Base-by-base conservation (phyloP, 148 eudicot species). In the Cornus controversa region DNA sequence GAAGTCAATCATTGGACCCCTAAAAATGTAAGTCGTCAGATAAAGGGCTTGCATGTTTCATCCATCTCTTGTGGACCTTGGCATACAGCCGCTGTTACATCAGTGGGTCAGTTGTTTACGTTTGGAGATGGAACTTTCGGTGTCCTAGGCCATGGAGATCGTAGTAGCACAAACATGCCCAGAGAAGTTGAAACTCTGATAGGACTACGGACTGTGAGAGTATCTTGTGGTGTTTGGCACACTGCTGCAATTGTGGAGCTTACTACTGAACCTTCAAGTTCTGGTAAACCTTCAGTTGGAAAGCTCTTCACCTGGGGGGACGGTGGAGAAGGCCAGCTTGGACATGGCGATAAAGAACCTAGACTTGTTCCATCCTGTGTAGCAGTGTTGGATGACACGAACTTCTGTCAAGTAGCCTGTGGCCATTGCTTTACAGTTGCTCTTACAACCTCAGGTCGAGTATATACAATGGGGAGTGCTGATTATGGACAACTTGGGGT, bases 81-180 rank as follows among this genome's bases (percentile, higher is more conserved):
- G 92, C 97, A 92, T 81, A 85, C 89, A 68, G 97, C 97, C 42
- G 82, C 82, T 64, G 84, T 87, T 25, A 84, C 93, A 53, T 82
- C 88, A 34, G 82, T 71, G 26, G 92, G 97, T 37, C 91, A 87
- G 79, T 66, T 92, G 77, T 90, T 90, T 78, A 92, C 97, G 18
- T 92, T 88, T 82, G 93, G 93, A 26, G 92, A 92, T 82, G 96
- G 96, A 58, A 87, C 96, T 40, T 92, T 92, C 74, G 96, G 97
- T 75, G 97, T 85, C 72, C 85, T 92, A 47, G 93, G 97, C 69
- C 97, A 92, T 74, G 97, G 97, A 62, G 91, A 88, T 78, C 87
- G 84, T 27, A 76, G 71, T 79, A 89, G 92, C 80, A 72, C 75
- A 36, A 79, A 81, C 69, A 36, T 69, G 31, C 90, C 92, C 23